Conservation (phyloP, 139 green algal genomes). For the Gonium pectorale region DNA sequence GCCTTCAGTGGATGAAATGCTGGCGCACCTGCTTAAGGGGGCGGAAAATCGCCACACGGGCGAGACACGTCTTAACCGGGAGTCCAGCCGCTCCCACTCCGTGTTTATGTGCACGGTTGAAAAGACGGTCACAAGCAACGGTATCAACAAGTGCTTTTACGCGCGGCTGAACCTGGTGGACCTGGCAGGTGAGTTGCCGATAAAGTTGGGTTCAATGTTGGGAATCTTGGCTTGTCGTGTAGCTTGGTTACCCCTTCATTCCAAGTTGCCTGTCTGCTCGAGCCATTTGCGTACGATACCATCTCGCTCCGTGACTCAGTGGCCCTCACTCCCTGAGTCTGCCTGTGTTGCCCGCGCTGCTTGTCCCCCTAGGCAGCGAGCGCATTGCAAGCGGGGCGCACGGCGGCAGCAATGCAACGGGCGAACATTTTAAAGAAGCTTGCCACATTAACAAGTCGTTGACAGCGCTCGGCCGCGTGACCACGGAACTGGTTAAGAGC, state of each 20-base stretch:
- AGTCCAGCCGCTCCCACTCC: constrained; percentile 89
- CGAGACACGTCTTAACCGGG: constrained; percentile 90
- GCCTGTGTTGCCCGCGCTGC: too few species aligned
- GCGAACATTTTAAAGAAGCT: constrained; percentile 87
- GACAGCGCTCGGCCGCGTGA: constrained; percentile 93
- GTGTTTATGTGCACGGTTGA: constrained; percentile 87
- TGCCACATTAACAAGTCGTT: constrained; percentile 97
- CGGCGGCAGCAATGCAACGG: constrained; percentile 78
- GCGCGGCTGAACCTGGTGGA: constrained; percentile 95
- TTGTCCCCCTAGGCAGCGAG: constrained; percentile 96
- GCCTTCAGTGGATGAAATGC: constrained; percentile 83
- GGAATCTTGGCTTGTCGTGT: too few species aligned
- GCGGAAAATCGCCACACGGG: constrained; percentile 78
- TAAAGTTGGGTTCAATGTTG: too few species aligned
- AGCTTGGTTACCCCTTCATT: too few species aligned
- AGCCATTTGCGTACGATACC: too few species aligned
- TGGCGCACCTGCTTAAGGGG: constrained; percentile 76
- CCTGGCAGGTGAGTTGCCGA: constrained; percentile 85
- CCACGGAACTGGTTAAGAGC: constrained; percentile 85
- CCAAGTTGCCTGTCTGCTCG: too few species aligned
- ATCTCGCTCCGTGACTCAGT: too few species aligned
- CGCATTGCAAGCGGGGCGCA: constrained; percentile 66
- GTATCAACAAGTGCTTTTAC: constrained; percentile 72
- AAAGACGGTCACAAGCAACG: constrained; percentile 54
- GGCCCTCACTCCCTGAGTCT: too few species aligned